A percentile compares a stretch with the other conserved stretches of the same genome.
Conservation (phyloP, 106 monocot species). For the Allium fistulosum region DNA sequence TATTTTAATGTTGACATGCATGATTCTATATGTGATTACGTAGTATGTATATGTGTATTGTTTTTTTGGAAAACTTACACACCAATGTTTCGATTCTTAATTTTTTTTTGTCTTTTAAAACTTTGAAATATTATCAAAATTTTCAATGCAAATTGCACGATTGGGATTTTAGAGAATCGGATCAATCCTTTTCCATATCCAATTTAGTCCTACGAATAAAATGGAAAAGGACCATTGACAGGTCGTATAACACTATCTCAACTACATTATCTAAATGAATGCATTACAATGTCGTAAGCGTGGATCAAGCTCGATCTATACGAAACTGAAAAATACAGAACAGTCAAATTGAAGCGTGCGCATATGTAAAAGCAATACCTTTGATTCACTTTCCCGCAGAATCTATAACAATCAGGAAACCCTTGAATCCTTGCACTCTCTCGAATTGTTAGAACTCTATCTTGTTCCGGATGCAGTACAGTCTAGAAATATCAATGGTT, state of each 20-base stretch:
- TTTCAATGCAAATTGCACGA: too few species aligned
- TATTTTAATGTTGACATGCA: too few species aligned
- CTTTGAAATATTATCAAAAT: too few species aligned
- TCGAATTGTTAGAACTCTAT: constrained; percentile 21
- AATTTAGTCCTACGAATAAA: too few species aligned
- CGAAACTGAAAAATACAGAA: neutral
- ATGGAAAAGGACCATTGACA: too few species aligned
- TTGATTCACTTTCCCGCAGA: constrained; percentile 16
- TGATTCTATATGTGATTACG: too few species aligned
- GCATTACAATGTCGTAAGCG: neutral
- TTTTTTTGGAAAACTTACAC: too few species aligned
- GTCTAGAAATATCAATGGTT: constrained; percentile 1
- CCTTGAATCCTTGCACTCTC: constrained; percentile 25
- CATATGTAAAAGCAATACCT: constrained; percentile 5
- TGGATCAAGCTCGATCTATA: neutral
- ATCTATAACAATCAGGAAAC: constrained; percentile 23
- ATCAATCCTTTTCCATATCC: too few species aligned
- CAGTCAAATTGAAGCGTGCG: neutral
- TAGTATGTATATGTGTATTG: too few species aligned
- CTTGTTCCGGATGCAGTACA: constrained; percentile 25
- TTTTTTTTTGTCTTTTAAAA: too few species aligned
- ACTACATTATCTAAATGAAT: neutral
- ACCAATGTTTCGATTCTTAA: too few species aligned
- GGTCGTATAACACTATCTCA: neutral
- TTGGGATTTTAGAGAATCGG: too few species aligned